phyloP scores from a whole-genome alignment of 2,329 filamentous ascomycete species.

The Trichoderma lentiforme region DNA sequence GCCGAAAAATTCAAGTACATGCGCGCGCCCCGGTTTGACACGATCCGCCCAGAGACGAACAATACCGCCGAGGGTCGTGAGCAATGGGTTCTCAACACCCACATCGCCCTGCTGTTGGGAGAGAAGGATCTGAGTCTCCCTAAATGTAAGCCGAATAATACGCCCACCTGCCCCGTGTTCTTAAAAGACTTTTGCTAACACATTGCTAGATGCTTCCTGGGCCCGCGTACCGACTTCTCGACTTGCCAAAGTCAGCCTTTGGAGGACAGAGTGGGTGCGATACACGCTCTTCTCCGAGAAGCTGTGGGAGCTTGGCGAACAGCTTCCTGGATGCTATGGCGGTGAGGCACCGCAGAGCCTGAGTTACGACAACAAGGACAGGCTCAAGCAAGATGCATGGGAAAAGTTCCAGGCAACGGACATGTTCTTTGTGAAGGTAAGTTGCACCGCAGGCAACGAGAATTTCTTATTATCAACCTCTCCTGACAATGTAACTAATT shows the following conservation, averaged over 20 bases:
- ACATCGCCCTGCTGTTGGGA: slow-evolving; percentile 60
- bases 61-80: slow-evolving; percentile 57
- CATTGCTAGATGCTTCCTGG: slow-evolving; percentile 54
- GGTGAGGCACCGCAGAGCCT: slow-evolving; percentile 43
- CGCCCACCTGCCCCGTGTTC: neutral
- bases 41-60: slow-evolving; percentile 52
- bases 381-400: slow-evolving; percentile 48
- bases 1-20: slow-evolving; percentile 55
- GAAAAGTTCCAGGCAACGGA: slow-evolving; percentile 55
- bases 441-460: slow-evolving; percentile 17
- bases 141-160: slow-evolving; percentile 47
- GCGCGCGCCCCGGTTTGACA: slow-evolving; percentile 62
- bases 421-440: slow-evolving; percentile 66
- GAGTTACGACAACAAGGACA: slow-evolving; percentile 42
- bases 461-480: neutral
- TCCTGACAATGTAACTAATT: neutral
- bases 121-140: slow-evolving; percentile 61
- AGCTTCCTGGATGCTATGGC: slow-evolving; percentile 52
- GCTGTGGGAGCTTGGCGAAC: slow-evolving; percentile 51
- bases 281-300: slow-evolving; percentile 52
- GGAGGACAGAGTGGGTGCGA: slow-evolving; percentile 54
- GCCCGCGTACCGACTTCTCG: slow-evolving; percentile 50
- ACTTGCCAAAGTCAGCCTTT: slow-evolving; percentile 57
- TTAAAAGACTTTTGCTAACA: neutral
- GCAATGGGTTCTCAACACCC: slow-evolving; percentile 64